A percentile compares a stretch with the other conserved stretches of the same genome.
phyloP scores from a whole-genome alignment of 192 early-diverging fungal genomes.

The Backusella liffmaniae region DNA sequence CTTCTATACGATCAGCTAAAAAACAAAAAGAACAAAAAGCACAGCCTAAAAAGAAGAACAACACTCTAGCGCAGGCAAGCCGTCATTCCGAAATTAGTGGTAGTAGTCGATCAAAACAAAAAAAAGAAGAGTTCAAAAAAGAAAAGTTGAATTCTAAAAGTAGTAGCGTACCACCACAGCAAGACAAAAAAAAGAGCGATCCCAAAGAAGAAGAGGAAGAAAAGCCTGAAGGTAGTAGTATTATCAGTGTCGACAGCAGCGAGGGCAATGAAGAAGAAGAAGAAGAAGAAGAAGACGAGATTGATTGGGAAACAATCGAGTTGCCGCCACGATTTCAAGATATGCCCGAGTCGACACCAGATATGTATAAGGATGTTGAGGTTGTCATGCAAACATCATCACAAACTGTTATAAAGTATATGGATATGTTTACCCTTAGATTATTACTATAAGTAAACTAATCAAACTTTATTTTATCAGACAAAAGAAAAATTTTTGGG shows the following conservation, averaged over 20 bases:
- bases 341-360: background rate
- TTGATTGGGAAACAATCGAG: conserved; percentile 49
- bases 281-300: background rate
- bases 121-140: background rate
- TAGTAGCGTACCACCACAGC: background rate
- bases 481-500: conserved; percentile 24
- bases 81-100: background rate
- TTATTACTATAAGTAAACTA: background rate
- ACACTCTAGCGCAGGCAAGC: background rate
- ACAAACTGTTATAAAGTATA: conserved; percentile 5
- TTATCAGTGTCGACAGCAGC: background rate
- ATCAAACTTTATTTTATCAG: background rate
- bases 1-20: background rate
- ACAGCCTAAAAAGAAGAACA: background rate
- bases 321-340: conserved; percentile 22
- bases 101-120: background rate
- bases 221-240: background rate
- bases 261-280: background rate
- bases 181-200: background rate
- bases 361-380: conserved; percentile 38
- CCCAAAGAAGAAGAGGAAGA: background rate
- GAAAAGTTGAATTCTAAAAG: background rate
- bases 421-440: background rate
- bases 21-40: background rate
- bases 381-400: conserved; percentile 29